Evolutionary conservation across 306 rosid species (phyloP).

Genomic region (Pueraria montana): DNA sequence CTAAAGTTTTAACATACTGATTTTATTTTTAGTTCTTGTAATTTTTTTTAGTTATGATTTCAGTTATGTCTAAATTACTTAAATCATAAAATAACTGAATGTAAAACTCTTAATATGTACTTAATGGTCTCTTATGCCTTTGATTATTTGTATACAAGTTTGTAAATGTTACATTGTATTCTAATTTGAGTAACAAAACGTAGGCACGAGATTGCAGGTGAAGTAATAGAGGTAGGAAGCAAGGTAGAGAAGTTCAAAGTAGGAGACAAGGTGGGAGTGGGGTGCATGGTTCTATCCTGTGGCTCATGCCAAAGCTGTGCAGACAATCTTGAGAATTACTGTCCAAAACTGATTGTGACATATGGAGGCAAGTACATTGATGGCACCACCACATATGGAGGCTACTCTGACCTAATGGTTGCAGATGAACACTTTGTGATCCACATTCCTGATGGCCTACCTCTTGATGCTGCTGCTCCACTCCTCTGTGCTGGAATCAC

Average conservation of each 20-base stretch:
- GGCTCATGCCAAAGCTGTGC: too few relatives aligned
- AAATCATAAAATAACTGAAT: too few relatives aligned
- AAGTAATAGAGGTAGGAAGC: conserved; percentile 47
- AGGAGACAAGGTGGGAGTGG: conserved; percentile 66
- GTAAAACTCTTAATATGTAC: too few relatives aligned
- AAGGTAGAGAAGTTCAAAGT: conserved; percentile 54
- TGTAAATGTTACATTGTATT: background rate
- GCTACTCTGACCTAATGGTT: background rate
- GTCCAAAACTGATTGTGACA: conserved; percentile 54
- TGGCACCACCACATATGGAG: conserved; percentile 58
- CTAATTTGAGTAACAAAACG: conserved; percentile 6
- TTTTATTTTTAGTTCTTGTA: too few relatives aligned
- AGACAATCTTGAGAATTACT: conserved; percentile 51
- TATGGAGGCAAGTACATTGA: conserved; percentile 46
- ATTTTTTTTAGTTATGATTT: too few relatives aligned
- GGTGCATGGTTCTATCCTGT: background rate
- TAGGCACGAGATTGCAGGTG: conserved; percentile 53
- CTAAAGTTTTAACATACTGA: too few relatives aligned
- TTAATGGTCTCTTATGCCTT: too few relatives aligned
- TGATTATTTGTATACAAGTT: too few relatives aligned
- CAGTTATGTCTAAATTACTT: too few relatives aligned
- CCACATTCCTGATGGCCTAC: conserved; percentile 41
- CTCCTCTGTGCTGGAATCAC: conserved; percentile 46
- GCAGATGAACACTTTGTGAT: conserved; percentile 51
- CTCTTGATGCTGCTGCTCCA: conserved; percentile 57